Evolutionary conservation across 2,329 filamentous ascomycete genomes (phyloP).

Genomic region (Diaporthe velutina): DNA sequence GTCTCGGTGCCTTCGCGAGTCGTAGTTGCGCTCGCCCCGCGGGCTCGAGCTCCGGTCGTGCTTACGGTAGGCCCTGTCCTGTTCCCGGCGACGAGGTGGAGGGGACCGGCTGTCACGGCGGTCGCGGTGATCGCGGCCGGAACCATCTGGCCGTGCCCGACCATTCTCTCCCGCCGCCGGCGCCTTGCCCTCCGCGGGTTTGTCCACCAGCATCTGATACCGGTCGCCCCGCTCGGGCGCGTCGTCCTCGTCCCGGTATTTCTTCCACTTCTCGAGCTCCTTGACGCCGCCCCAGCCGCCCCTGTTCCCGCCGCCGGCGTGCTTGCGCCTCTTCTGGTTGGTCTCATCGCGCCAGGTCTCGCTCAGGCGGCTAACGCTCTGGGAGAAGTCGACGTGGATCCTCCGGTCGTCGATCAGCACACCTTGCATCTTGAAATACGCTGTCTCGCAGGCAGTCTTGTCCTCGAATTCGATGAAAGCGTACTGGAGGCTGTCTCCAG

Average conservation of each 20-base stretch:
- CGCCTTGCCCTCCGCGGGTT: conserved; percentile 75
- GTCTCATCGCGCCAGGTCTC: conserved; percentile 90
- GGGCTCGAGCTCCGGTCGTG: conserved; percentile 59
- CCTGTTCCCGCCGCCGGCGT: conserved; percentile 59
- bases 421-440: conserved; percentile 99
- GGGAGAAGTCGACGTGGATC: conserved; percentile 98
- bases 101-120: conserved; percentile 22
- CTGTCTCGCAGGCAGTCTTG: conserved; percentile 91
- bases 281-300: conserved; percentile 94
- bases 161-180: conserved; percentile 10
- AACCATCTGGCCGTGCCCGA: not conserved
- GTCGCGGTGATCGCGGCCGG: conserved; percentile 4
- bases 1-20: conserved; percentile 43
- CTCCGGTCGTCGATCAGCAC: conserved; percentile 97
- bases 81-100: conserved; percentile 36
- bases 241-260: conserved; percentile 79
- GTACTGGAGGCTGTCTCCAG: conserved; percentile 95
- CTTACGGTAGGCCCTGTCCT: conserved; percentile 47
- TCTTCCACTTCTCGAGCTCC: conserved; percentile 88
- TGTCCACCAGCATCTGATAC: conserved; percentile 83
- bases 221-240: conserved; percentile 55
- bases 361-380: conserved; percentile 89
- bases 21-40: conserved; percentile 43
- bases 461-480: conserved; percentile 98
- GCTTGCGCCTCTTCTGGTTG: conserved; percentile 78